Percentiles rank a stretch among this genome's conserved stretches.
These are phyloP conservation scores for Candida boidinii DNA, from an alignment of 805 yeast species.

Conservation along the genomic window DNA sequence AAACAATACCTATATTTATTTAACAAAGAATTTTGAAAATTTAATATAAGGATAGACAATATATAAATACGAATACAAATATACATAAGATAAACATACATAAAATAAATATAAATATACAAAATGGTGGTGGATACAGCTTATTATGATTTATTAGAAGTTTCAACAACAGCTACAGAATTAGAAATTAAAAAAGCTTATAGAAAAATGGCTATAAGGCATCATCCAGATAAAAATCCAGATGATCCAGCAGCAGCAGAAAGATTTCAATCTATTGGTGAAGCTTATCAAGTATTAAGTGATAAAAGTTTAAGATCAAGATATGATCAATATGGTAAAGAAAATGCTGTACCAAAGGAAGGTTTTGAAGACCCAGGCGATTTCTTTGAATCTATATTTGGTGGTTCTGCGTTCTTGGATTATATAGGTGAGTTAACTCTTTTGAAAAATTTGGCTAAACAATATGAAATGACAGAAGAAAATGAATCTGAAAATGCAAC, in stretches of 20 bases:
- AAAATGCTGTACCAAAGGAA: constrained; percentile 55
- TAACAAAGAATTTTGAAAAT: too few relatives aligned
- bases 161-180: constrained; percentile 60
- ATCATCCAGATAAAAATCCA: constrained; percentile 97
- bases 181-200: constrained; percentile 90
- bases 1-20: not conserved
- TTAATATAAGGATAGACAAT: too few relatives aligned
- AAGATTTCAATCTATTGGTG: constrained; percentile 68
- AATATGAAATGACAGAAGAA: constrained; percentile 36
- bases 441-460: constrained; percentile 53
- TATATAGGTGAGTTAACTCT: constrained; percentile 75
- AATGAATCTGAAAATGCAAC: constrained; percentile 12
- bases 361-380: constrained; percentile 85
- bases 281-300: constrained; percentile 74
- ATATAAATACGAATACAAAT: too few relatives aligned
- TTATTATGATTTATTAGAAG: constrained; percentile 77
- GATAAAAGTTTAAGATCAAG: constrained; percentile 59
- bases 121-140: constrained; percentile 76
- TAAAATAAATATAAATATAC: not conserved
- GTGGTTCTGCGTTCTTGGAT: constrained; percentile 70
- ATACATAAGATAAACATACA: too few relatives aligned
- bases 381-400: constrained; percentile 75
- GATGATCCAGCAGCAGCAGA: constrained; percentile 84
- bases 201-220: constrained; percentile 77
- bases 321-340: constrained; percentile 84